Evolutionary conservation across 164 flowering plant genomes (phyloP), one percentile per base, ranked within the genome.

Genomic region (Vitis rotundifolia): DNA sequence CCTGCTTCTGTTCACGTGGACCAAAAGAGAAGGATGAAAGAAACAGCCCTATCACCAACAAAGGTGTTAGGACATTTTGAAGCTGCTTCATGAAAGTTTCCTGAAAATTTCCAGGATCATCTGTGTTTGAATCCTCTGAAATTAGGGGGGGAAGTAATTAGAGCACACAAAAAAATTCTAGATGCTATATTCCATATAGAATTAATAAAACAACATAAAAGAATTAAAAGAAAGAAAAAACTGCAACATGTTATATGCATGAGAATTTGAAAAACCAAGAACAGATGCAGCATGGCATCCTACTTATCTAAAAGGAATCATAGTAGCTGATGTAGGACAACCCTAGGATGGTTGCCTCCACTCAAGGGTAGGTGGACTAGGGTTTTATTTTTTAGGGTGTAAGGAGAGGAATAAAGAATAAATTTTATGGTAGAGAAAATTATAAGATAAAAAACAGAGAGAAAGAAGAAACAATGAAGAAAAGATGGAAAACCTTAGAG

Each of bases 1-100:
- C 92, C 90, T 86, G 88, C 72, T 85, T 82, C 75, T 87, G 83
- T 64, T 89, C 93, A 63, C 63, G 73, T 64, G 88, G 57, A 62
- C 84, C 83, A 76, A 85, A 86, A 61, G 85, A 62, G 71, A 86
- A 80, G 26, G 87, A 80, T 22, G 84, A 81, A 61, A 93, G 79
- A 44, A 87, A 68, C 44, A 89, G 69, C 9, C 76, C 90, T 71
- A 90, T 59, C 49, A 88, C 79, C 56, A 93, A 28, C 19, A 91
- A 63, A 60, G 91, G 90, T 54, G 85, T 73, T 11, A 89, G 16
- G 60, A 73, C 67, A 77, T 74, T 85, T 57, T 84, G 89, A 55
- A 88, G 79, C 57, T 73, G 78, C 85, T 81, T 86, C 74, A 79
- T 64, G 64, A 83, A 82, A 63, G 71, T 67, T 16, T 88, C 89